Evolutionary conservation across 495 filamentous ascomycete genomes (phyloP), one percentile per base, ranked within the genome.

Genomic region (Podospora appendiculata): DNA sequence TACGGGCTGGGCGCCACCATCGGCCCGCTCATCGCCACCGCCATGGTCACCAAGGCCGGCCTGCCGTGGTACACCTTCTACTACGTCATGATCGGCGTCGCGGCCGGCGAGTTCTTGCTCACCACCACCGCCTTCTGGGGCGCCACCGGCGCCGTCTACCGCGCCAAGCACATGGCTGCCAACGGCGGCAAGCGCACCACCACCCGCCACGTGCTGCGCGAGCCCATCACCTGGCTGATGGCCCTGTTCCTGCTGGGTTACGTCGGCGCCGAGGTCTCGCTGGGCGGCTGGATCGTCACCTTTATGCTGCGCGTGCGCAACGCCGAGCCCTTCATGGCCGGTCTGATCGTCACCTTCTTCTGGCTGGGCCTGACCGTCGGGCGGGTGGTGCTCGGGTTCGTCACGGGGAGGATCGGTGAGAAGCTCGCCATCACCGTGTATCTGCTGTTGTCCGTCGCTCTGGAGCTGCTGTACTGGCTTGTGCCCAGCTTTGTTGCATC

Each of bases 201-300:
- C 61, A 45, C 71, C 55, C 47, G 77, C 60, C 36, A 54, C 9
- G 56, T 67, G 36, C 48, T 64, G 38, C 45, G 51, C 10, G 48
- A 66, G 35, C 67, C 65, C 40, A 67, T 93, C 4, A 86, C 86
- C 25, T 96, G 89, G 88, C 66, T 93, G 18, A 80, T 81, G 36
- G 79, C 90, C 8, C 41, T 86, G 13, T 95, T 94, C 68, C 68
- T 93, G 38, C 74, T 95, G 3, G 79, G 79, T 39, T 94, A 93
- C 59, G 87, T 93, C 10, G 90, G 90, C 41, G 70, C 84, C n/a
- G 90, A 96, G 53, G 90, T 96, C 17, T 82, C 85, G 0, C 76
- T 95, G 0, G 88, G 89, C 33, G 86, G 90, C 13, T 96, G 89
- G 90, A 83, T 94, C 39, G 87, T 91, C 41, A 88, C 87, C 2